Evolutionary conservation across 768 basidiomycete species (phyloP), one percentile per base, ranked within the genome.

Genomic region (Cyclocybe cylindracea): DNA sequence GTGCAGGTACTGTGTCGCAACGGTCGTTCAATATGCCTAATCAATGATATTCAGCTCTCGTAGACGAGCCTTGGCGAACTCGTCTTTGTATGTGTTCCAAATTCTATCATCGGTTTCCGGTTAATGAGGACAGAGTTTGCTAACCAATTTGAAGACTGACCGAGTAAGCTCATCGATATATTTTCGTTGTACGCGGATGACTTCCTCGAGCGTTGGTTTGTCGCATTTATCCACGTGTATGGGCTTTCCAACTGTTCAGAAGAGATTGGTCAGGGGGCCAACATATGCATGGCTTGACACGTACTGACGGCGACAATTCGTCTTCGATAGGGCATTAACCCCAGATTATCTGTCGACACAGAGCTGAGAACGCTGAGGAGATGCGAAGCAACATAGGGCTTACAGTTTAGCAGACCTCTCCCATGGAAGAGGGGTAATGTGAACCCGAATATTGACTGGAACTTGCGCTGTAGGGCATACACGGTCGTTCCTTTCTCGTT

Each of bases 391-490:
- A 31, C 44, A 9, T 39, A 32, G 19, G 36, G 62, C 86, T 24
- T 58, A 94, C 95, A 99, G 68, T 98, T 99, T 57, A 98, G 78
- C 48, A 99, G 69, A 10, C 96, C 96, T 53, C 97, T 78, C 2
- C 97, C 97, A 65, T 97, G 96, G 71, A 99, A 99, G n/a, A 99
- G 72, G 0, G 97, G 96, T 9, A 99, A 71, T 0, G 96, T 99
- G 67, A 98, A 99, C 5, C 96, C 96, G 60, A 99, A 98, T 39
- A 91, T 70, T 44, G 78, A 83, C 68, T 98, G 94, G 68, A 99
- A 98, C 63, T 84, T 86, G 67, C 91, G 90, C 70, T 99, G 96
- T 5, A 97, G 61, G 9, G 76, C 80, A 70, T 94, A 91, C 19
- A 97, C 70, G 13, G 87, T 86, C 2, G 96, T 97, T 1, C 95